Evolutionary conservation across 2,329 filamentous ascomycete species (phyloP), one percentile per base, ranked within the genome.

Genomic region (Botrytis fabae): DNA sequence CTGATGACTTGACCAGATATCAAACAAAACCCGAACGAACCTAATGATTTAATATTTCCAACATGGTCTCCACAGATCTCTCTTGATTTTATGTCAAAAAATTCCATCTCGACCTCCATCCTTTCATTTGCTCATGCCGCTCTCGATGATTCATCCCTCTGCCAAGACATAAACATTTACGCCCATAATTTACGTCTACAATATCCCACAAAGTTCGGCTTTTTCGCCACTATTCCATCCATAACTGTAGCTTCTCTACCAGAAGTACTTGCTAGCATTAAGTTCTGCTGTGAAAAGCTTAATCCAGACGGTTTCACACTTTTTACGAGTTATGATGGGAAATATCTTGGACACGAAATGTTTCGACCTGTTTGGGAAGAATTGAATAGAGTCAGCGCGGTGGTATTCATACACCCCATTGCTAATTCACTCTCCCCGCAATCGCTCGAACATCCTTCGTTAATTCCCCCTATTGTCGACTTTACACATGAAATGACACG

Each of bases 401-500:
- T 72, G 14, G 35, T 69, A 9, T 28, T 72, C 22, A 61, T 72
- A 10, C 38, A 69, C 20, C 70, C 63, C 2, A 61, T 61, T 22
- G 14, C 28, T 6, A 65, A 65, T n/a, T 65, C 48, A 14, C 25
- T 42, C 12, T 5, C 22, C 3, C 20, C 40, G 5, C 12, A 12
- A 32, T 8, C 25, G 25, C 16, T 20, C 3, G 6, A 10, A 5
- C n/a, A 68, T 18, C 8, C 32, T 1, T 72, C 40, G 3, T 81
- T 82, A 10, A 66, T 54, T 0, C 80, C 82, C 73, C 83, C 84
- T 2, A 76, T 83, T n/a, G 75, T 85, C 46, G 83, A 85, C 64
- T 86, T 83, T 68, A 82, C 85, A 0, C 84, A 85, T 59, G 85
- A 87, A 73, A 86, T 84, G 10, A 83, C 81, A 0, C 82, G 83